Base-by-base conservation (phyloP, 208 protist species). In the Leishmania major region DNA sequence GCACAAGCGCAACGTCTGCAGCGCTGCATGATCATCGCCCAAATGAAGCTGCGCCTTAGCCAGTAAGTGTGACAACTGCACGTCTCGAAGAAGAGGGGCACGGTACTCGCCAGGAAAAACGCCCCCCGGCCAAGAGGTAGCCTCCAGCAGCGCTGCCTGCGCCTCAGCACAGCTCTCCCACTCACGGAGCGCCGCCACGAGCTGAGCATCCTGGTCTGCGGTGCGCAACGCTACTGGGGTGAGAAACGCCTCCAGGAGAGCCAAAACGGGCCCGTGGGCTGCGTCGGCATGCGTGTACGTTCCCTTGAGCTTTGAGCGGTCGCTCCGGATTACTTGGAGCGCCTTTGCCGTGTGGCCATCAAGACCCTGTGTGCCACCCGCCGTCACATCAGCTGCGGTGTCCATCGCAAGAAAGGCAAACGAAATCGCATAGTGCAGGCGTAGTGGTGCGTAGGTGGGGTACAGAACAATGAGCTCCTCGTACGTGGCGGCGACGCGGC, bases 401-500 rank as follows among this genome's bases (percentile, higher is more conserved):
- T 47, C 47, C 22, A 62, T 55, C 3, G 53, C 81, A 19, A 85
- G 45, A 60, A 88, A 87, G 25, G 64, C 45, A 51, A 78, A 84
- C 11, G 71, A 71, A 22, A 85, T 82, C 31, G 84, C 83, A 81
- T 97, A 96, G 86, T 97, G 95, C 31, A 94, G 81, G 6, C 95
- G 88, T 28, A 96, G 84, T 6, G 95, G 92, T 1, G 85, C 90
- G 78, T 90, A 94, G 59, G 80, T 43, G 0, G 89, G 88, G 64
- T 93, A 60, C 1, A 97, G 84, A 8, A 87, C 95, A 60, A 97
- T 96, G n/a, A 96, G 89, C 85, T 97, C 95, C 85, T 97, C 95
- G 28, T 92, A 87, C 53, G 90, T 79, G 0, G 91, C 93, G 0
- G 95, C 90, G 10, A 80, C 72, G 31, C 95, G 93, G 7, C 82